These are phyloP conservation scores for Gaeumannomyces sp. DNA, from an alignment of 2,329 filamentous ascomycete genomes.

Conservation along the genomic window DNA sequence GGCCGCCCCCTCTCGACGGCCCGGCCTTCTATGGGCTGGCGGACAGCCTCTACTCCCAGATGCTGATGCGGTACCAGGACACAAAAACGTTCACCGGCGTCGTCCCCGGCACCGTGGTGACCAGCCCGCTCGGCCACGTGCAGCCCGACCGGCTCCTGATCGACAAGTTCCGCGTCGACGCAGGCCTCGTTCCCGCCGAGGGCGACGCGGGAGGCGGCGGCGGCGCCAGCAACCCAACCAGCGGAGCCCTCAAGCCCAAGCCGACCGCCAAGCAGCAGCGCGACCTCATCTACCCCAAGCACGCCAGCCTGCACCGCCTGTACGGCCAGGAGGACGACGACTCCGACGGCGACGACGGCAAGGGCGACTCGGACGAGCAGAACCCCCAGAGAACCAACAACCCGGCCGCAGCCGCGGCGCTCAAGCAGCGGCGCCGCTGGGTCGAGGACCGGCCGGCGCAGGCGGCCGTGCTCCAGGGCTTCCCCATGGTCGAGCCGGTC, in stretches of 20 bases:
- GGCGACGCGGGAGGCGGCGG: background rate
- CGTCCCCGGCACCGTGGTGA: background rate
- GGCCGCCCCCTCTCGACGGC: background rate
- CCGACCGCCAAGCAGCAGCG: background rate
- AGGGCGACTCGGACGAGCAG: too few species aligned
- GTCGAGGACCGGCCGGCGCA: background rate
- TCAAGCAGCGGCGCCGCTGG: conserved; percentile 5
- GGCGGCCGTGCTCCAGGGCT: conserved; percentile 16
- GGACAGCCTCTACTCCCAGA: background rate
- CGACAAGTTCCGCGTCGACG: conserved; percentile 22
- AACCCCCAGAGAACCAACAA: background rate
- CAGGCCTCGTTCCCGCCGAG: conserved; percentile 24
- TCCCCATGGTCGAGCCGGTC: conserved; percentile 24
- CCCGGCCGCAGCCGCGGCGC: background rate
- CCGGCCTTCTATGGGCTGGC: background rate
- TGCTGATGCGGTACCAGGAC: conserved; percentile 7
- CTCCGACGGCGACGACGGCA: background rate
- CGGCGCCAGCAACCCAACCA: background rate
- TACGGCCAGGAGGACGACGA: background rate
- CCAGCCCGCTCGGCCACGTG: background rate
- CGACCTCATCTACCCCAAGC: background rate
- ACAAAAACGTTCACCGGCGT: background rate
- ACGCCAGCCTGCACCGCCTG: background rate
- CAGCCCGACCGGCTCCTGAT: conserved; percentile 10
- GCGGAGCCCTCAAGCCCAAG: background rate